phyloP scores from a whole-genome alignment of 1,139 yeast genomes.

The Sugiyamaella pinicola region DNA sequence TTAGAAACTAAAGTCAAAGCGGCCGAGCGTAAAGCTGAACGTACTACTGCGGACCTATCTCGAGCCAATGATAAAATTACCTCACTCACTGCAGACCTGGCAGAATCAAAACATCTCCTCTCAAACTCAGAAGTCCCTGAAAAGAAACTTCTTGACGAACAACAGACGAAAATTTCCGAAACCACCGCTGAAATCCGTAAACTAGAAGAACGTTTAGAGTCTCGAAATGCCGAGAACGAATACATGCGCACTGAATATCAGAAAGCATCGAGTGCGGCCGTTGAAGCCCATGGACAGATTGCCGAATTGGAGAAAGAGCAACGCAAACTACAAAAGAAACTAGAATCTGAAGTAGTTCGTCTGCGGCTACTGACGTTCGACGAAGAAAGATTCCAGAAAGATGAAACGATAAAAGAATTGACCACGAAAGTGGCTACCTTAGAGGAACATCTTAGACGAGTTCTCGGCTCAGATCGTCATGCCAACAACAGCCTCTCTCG shows the following conservation, averaged over 20 bases:
- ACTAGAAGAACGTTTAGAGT: constrained; percentile 45
- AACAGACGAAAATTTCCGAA: constrained; percentile 44
- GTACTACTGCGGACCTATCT: constrained; percentile 31
- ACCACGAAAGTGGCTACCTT: constrained; percentile 34
- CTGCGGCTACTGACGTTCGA: constrained; percentile 37
- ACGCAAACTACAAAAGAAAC: constrained; percentile 39
- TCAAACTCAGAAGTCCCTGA: constrained; percentile 28
- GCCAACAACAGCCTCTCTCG: constrained; percentile 37
- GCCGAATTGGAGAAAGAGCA: constrained; percentile 43
- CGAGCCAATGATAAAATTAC: constrained; percentile 25
- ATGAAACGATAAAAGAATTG: constrained; percentile 38
- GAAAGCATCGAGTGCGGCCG: constrained; percentile 58
- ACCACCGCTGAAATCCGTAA: constrained; percentile 47
- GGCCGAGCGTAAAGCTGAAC: constrained; percentile 38
- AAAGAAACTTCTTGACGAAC: constrained; percentile 41
- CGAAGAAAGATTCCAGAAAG: constrained; percentile 37
- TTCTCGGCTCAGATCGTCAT: constrained; percentile 39
- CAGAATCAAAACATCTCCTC: constrained; percentile 24
- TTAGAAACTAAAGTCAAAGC: constrained; percentile 33
- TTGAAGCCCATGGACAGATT: constrained; percentile 53
- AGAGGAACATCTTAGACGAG: constrained; percentile 42
- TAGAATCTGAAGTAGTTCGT: constrained; percentile 38
- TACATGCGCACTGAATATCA: constrained; percentile 69
- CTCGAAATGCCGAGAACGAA: constrained; percentile 55
- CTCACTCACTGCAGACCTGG: constrained; percentile 25